Percentiles rank a stretch among this genome's conserved stretches.
phyloP scores from a whole-genome alignment of 2,329 filamentous ascomycete species.

The Neonectria sp. region DNA sequence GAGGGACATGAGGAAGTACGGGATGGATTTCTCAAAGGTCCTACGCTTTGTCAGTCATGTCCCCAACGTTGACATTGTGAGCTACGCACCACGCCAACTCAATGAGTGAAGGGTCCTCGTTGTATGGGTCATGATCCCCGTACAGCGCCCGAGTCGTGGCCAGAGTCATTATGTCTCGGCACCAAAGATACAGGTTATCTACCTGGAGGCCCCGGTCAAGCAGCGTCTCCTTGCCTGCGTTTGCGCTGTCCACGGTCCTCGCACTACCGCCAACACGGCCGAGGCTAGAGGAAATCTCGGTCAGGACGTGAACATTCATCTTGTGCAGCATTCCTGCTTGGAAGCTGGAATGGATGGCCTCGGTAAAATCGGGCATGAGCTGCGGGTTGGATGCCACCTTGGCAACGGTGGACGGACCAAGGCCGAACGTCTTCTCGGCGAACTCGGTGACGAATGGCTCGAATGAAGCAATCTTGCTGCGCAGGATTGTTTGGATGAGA shows the following conservation, averaged over 20 bases:
- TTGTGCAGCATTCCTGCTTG: constrained; percentile 53
- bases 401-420: constrained; percentile 49
- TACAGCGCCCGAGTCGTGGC: constrained; percentile 59
- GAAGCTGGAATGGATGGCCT: constrained; percentile 51
- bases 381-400: constrained; percentile 34
- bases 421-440: constrained; percentile 55
- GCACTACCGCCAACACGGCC: constrained; percentile 29
- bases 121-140: constrained; percentile 60
- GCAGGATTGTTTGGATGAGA: constrained; percentile 56
- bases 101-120: constrained; percentile 37
- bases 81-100: constrained; percentile 38
- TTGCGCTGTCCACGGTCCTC: constrained; percentile 4
- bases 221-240: constrained; percentile 31
- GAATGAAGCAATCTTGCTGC: constrained; percentile 59
- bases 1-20: constrained; percentile 49
- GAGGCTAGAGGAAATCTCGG: constrained; percentile 32
- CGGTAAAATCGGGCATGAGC: constrained; percentile 48
- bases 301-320: constrained; percentile 42
- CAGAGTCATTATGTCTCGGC: constrained; percentile 54
- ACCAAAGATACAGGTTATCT: constrained; percentile 57
- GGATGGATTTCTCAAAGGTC: constrained; percentile 44
- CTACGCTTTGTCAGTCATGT: constrained; percentile 22
- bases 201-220: constrained; percentile 45
- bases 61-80: not conserved
- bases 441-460: constrained; percentile 58